Conservation (phyloP, 2,329 filamentous ascomycete species). For the Ustilaginoidea virens region DNA sequence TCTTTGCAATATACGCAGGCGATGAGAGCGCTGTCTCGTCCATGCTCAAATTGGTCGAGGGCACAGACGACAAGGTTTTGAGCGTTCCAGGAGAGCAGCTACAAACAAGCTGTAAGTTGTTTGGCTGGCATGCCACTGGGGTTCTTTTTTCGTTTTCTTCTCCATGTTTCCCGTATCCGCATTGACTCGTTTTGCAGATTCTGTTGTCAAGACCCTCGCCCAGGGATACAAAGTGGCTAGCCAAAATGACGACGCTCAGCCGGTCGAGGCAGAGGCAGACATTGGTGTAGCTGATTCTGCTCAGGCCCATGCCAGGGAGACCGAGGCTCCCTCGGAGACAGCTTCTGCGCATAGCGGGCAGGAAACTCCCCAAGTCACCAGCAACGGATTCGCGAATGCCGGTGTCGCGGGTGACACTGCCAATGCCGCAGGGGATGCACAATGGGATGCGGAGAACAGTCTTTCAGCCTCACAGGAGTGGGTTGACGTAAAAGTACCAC, state of each 20-base stretch:
- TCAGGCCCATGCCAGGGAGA: constrained; percentile 48
- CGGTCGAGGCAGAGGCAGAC: constrained; percentile 16
- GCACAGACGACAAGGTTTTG: constrained; percentile 48
- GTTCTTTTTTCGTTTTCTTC: too few relatives aligned
- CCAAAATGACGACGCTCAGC: constrained; percentile 16
- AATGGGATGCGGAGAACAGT: constrained; percentile 43
- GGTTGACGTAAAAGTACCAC: constrained; percentile 53
- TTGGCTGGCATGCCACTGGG: background rate
- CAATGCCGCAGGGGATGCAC: constrained; percentile 46
- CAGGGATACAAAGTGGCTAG: constrained; percentile 34
- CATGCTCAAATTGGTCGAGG: constrained; percentile 64
- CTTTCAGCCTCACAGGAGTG: constrained; percentile 47
- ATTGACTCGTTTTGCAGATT: constrained; percentile 15
- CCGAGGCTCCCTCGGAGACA: constrained; percentile 43
- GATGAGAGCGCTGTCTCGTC: constrained; percentile 59
- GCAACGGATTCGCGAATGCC: constrained; percentile 31
- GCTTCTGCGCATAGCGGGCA: constrained; percentile 27
- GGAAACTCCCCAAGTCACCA: constrained; percentile 17
- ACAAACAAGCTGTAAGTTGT: constrained; percentile 53
- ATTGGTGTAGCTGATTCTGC: constrained; percentile 44
- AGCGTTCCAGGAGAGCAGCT: constrained; percentile 51
- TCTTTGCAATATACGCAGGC: constrained; percentile 65
- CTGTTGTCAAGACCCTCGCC: constrained; percentile 26
- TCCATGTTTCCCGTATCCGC: background rate
- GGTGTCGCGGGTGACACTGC: constrained; percentile 35